A percentile compares a stretch with the other conserved stretches of the same genome.
These are phyloP conservation scores for Pseudocercospora macadamiae DNA, from an alignment of 2,329 filamentous ascomycete genomes.

Conservation along the genomic window DNA sequence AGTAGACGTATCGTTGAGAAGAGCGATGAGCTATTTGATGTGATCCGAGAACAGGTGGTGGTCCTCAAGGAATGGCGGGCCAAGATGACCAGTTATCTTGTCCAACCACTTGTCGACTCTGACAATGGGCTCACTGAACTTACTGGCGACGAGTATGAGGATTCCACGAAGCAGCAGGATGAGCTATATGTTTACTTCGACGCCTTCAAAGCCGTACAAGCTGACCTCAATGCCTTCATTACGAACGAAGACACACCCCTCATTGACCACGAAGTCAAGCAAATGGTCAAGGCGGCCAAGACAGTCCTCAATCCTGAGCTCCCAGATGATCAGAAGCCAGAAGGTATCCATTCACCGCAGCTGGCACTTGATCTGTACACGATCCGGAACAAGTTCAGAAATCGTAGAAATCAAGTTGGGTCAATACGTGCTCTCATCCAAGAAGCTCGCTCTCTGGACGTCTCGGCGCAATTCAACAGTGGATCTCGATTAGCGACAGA, in stretches of 20 bases:
- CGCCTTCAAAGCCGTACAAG: conserved; percentile 71
- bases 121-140: conserved; percentile 70
- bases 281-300: conserved; percentile 31
- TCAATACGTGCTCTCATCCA: conserved; percentile 73
- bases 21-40: conserved; percentile 65
- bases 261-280: conserved; percentile 71
- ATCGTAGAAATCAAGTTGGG: conserved; percentile 56
- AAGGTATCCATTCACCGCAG: conserved; percentile 71
- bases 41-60: conserved; percentile 72
- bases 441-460: conserved; percentile 67
- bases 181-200: conserved; percentile 86
- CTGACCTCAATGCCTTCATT: conserved; percentile 76
- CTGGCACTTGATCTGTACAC: conserved; percentile 56
- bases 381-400: conserved; percentile 49
- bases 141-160: conserved; percentile 87
- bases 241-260: conserved; percentile 77
- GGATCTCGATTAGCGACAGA: conserved; percentile 64
- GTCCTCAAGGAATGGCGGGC: conserved; percentile 76
- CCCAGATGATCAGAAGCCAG: conserved; percentile 59
- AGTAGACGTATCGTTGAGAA: conserved; percentile 67
- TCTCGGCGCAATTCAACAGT: conserved; percentile 62
- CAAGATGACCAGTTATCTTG: conserved; percentile 70
- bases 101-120: conserved; percentile 79
- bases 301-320: conserved; percentile 52
- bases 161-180: conserved; percentile 85